These are phyloP conservation scores for Cryptosporidium bovis DNA, from an alignment of 169 alveolate species.

Conservation along the genomic window DNA sequence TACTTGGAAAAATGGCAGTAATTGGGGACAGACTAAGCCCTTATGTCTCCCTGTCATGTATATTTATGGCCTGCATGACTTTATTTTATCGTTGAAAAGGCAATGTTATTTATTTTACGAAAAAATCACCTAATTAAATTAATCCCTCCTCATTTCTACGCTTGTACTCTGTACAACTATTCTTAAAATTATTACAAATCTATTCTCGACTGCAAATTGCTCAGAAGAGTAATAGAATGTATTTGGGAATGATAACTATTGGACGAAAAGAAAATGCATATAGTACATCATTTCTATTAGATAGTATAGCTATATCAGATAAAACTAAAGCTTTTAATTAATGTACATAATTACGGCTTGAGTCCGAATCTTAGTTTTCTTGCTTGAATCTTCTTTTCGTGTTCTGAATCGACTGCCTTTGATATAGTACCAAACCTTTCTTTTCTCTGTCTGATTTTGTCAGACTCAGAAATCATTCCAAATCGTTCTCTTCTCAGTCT, in stretches of 20 bases:
- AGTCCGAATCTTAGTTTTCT: constrained; percentile 67
- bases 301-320: background rate
- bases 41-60: constrained; percentile 90
- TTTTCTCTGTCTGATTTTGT: constrained; percentile 31
- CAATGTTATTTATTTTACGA: background rate
- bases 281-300: background rate
- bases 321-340: background rate
- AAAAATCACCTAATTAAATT: background rate
- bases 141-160: background rate
- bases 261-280: background rate
- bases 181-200: background rate
- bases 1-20: constrained; percentile 94
- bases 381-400: constrained; percentile 58
- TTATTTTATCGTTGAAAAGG: constrained; percentile 84
- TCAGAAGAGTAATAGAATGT: background rate
- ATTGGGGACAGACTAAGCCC: constrained; percentile 95
- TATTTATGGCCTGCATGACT: constrained; percentile 89
- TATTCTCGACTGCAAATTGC: background rate
- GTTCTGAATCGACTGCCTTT: constrained; percentile 20
- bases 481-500: constrained; percentile 41
- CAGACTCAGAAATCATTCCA: constrained; percentile 52
- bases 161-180: background rate
- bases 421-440: constrained; percentile 58
- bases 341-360: background rate
- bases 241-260: background rate